phyloP scores from a whole-genome alignment of 306 rosid genomes.

The Inga laurina region DNA sequence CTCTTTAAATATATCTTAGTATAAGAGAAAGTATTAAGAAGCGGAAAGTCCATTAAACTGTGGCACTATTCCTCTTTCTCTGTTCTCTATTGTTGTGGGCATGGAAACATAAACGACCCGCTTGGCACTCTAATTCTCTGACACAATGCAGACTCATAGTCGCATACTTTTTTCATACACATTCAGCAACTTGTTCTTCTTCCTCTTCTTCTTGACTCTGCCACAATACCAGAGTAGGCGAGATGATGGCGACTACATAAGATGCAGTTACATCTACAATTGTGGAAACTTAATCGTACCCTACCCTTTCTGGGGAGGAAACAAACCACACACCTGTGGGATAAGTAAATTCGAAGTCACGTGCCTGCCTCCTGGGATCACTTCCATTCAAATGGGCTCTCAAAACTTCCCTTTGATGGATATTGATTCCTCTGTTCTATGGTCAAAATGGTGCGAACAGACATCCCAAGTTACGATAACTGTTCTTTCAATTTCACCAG shows the following conservation, averaged over 20 bases:
- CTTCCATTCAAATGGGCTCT: not conserved
- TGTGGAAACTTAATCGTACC: not conserved
- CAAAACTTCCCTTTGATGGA: not conserved
- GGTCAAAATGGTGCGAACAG: not conserved
- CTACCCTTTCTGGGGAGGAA: slow-evolving; percentile 38
- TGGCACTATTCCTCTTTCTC: not conserved
- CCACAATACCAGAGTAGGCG: not conserved
- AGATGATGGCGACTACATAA: not conserved
- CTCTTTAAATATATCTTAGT: too few species aligned
- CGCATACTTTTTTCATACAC: not conserved
- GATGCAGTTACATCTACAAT: not conserved
- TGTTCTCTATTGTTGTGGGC: not conserved
- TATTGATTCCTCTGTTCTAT: too few species aligned
- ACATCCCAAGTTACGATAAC: not conserved
- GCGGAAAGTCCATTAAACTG: too few species aligned
- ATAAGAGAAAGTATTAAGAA: too few species aligned
- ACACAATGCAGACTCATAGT: not conserved
- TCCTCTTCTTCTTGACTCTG: not conserved
- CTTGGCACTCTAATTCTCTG: not conserved
- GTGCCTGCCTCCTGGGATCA: not conserved
- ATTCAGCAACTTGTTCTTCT: not conserved
- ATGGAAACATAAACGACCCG: not conserved
- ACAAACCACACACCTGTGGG: slow-evolving; percentile 7
- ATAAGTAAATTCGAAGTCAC: not conserved
- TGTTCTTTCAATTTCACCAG: not conserved